A percentile compares a stretch with the other conserved stretches of the same genome.
Evolutionary conservation across 306 rosid species (phyloP).

Genomic region (Pachyrhizus erosus): DNA sequence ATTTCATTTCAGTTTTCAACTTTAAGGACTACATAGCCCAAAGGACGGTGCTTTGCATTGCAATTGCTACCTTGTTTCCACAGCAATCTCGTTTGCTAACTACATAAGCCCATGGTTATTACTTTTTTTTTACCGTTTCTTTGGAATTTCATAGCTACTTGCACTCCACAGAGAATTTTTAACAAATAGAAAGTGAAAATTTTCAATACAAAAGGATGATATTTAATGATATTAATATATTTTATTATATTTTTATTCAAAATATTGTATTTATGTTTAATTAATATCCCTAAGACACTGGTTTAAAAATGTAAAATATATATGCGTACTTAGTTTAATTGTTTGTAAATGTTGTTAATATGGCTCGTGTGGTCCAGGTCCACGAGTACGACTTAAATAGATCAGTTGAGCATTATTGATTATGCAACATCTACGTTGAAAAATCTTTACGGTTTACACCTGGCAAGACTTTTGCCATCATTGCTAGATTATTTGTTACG

Average conservation of each 20-base stretch:
- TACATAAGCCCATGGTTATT: neutral
- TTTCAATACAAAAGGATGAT: neutral
- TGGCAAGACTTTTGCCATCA: neutral
- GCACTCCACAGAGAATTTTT: neutral
- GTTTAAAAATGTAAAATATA: neutral
- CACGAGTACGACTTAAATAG: neutral
- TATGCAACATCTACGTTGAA: neutral
- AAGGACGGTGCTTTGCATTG: neutral
- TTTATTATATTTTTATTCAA: neutral
- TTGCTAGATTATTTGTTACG: neutral
- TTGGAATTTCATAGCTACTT: conserved; percentile 16
- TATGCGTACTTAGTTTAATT: neutral
- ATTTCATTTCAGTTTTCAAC: too few species aligned
- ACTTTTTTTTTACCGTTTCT: conserved; percentile 28
- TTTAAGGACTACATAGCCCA: neutral
- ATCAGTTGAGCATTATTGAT: neutral
- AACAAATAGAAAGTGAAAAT: neutral
- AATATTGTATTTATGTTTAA: neutral
- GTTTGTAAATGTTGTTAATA: neutral
- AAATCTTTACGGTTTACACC: neutral
- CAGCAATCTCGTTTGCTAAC: neutral
- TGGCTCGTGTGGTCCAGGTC: neutral
- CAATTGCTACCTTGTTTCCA: neutral
- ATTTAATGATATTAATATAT: neutral
- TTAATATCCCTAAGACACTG: neutral